Evolutionary conservation across 257 asterid genomes (phyloP).

Genomic region (Salvia splendens): DNA sequence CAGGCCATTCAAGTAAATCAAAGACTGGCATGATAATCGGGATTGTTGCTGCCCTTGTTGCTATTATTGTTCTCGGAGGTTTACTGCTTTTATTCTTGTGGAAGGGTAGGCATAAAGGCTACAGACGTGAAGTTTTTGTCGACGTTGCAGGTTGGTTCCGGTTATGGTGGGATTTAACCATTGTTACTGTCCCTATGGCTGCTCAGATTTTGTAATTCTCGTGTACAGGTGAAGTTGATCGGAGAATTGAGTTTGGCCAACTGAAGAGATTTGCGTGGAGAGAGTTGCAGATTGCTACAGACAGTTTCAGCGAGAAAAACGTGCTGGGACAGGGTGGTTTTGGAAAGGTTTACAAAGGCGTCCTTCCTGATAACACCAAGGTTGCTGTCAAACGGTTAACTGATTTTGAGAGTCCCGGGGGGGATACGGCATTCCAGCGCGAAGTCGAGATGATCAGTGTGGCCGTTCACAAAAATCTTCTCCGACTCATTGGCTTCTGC

Average conservation of each 20-base stretch:
- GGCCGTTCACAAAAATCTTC: constrained; percentile 91
- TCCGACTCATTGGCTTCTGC: constrained; percentile 85
- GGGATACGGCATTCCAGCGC: constrained; percentile 91
- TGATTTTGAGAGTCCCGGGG: constrained; percentile 91
- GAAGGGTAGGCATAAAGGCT: constrained; percentile 58
- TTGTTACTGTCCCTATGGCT: neutral
- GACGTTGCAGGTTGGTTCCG: constrained; percentile 79
- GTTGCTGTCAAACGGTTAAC: constrained; percentile 92
- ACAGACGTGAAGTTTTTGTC: constrained; percentile 71
- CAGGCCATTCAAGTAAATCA: constrained; percentile 68
- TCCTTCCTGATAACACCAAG: constrained; percentile 70
- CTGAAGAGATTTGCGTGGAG: constrained; percentile 91
- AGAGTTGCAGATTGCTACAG: constrained; percentile 90
- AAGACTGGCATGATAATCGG: constrained; percentile 67
- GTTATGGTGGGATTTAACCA: constrained; percentile 2
- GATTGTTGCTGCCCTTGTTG: constrained; percentile 60
- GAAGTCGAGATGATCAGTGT: constrained; percentile 99
- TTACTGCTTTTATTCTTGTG: constrained; percentile 56
- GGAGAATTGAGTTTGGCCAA: constrained; percentile 90
- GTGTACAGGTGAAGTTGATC: constrained; percentile 81
- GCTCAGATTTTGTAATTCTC: neutral
- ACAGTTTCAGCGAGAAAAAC: constrained; percentile 77
- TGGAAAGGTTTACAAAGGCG: constrained; percentile 93
- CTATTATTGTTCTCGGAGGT: constrained; percentile 60
- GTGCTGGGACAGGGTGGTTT: constrained; percentile 98